Evolutionary conservation across 306 rosid species (phyloP).

Genomic region (Vigna unguiculata): DNA sequence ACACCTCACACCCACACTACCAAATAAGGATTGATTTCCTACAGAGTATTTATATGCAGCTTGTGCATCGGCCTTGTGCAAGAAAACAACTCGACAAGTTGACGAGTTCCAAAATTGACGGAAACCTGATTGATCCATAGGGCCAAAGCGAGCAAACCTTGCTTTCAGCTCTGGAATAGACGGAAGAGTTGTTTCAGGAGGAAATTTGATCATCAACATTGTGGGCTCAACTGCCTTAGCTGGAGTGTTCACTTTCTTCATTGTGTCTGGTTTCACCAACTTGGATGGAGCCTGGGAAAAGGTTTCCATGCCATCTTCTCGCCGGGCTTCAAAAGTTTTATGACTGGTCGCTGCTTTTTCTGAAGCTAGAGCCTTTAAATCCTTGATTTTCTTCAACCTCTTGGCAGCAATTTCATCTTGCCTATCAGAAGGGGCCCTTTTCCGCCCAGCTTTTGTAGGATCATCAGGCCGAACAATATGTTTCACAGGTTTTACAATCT

Average conservation of each 20-base stretch:
- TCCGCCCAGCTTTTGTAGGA: slow-evolving; percentile 82
- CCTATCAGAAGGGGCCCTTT: slow-evolving; percentile 86
- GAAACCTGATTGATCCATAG: slow-evolving; percentile 85
- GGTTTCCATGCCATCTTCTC: slow-evolving; percentile 69
- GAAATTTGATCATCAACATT: slow-evolving; percentile 87
- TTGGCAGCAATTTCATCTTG: slow-evolving; percentile 93
- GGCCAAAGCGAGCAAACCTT: slow-evolving; percentile 96
- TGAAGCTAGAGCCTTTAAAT: slow-evolving; percentile 66
- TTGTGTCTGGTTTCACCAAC: slow-evolving; percentile 49
- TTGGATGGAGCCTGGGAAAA: slow-evolving; percentile 48
- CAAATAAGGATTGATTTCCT: slow-evolving; percentile 78
- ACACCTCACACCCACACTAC: slow-evolving; percentile 70
- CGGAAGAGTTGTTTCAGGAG: slow-evolving; percentile 90
- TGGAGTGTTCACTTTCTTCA: slow-evolving; percentile 57
- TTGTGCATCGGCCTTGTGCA: slow-evolving; percentile 80
- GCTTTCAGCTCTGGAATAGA: slow-evolving; percentile 95
- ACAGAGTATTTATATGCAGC: slow-evolving; percentile 72
- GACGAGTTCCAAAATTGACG: slow-evolving; percentile 87
- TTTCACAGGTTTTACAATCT: slow-evolving; percentile 64
- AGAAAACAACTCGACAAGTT: slow-evolving; percentile 91
- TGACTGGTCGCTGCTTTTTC: slow-evolving; percentile 65
- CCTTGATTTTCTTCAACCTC: slow-evolving; percentile 76
- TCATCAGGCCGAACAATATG: slow-evolving; percentile 70
- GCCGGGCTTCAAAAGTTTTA: slow-evolving; percentile 63
- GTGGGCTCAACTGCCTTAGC: slow-evolving; percentile 73